A percentile compares a stretch with the other conserved stretches of the same genome.
Conservation (phyloP, 768 basidiomycete genomes). For the Lactarius sp. region DNA sequence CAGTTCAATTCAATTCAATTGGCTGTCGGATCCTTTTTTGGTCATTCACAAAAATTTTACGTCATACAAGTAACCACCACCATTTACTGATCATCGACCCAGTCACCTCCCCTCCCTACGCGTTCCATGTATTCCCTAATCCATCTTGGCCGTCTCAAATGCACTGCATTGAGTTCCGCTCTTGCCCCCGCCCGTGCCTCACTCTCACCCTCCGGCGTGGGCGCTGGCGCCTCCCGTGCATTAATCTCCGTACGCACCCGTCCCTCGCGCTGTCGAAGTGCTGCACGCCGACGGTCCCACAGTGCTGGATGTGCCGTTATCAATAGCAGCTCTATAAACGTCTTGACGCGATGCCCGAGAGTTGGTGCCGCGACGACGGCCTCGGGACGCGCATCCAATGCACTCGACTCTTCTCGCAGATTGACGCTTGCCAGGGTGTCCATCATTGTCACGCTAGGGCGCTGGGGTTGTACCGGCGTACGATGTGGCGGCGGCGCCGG, state of each 20-base stretch:
- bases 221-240: neutral
- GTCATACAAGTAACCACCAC: neutral
- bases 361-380: conserved; percentile 6
- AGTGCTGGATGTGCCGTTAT: conserved; percentile 25
- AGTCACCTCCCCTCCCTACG: conserved; percentile 20
- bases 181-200: neutral
- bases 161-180: neutral
- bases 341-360: conserved; percentile 16
- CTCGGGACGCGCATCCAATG: conserved; percentile 11
- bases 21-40: neutral
- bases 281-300: conserved; percentile 26
- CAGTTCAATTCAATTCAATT: neutral
- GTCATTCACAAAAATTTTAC: neutral
- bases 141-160: conserved; percentile 17
- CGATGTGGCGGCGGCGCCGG: neutral
- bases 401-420: conserved; percentile 12
- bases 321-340: conserved; percentile 19
- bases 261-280: conserved; percentile 24
- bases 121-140: conserved; percentile 17
- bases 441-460: conserved; percentile 8
- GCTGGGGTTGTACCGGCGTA: neutral
- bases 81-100: conserved; percentile 19
- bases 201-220: conserved; percentile 2
- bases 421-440: conserved; percentile 20
- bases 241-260: conserved; percentile 20